Evolutionary conservation across 2,329 filamentous ascomycete genomes (phyloP).

Genomic region (Hypoxylon sp.): DNA sequence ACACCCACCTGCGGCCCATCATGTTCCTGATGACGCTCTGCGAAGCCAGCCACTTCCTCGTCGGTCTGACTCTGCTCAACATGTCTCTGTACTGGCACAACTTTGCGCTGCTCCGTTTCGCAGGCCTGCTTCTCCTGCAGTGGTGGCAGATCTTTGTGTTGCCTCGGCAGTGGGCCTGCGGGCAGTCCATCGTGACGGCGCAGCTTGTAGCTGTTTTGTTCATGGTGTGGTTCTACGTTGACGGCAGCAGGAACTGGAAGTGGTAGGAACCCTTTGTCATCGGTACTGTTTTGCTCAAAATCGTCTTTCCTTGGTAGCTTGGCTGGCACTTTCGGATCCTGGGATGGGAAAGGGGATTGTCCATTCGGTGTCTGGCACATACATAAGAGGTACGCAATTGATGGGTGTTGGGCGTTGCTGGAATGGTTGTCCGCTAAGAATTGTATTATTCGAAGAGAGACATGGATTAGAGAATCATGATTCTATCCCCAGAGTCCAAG

Average conservation of each 20-base stretch:
- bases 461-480: conserved; percentile 44
- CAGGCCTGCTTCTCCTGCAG: conserved; percentile 37
- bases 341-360: neutral
- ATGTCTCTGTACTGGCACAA: conserved; percentile 40
- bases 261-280: conserved; percentile 44
- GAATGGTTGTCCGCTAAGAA: conserved; percentile 14
- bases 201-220: conserved; percentile 40
- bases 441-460: conserved; percentile 31
- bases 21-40: conserved; percentile 33
- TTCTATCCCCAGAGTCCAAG: conserved; percentile 24
- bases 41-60: conserved; percentile 26
- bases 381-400: neutral
- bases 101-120: conserved; percentile 36
- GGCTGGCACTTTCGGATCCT: neutral
- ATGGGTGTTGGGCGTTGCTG: conserved; percentile 13
- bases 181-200: conserved; percentile 35
- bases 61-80: conserved; percentile 17
- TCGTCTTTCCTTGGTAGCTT: conserved; percentile 42
- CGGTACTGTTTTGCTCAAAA: conserved; percentile 40
- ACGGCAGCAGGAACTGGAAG: conserved; percentile 29
- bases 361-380: neutral
- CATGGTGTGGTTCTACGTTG: conserved; percentile 44
- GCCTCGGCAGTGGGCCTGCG: conserved; percentile 33
- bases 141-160: conserved; percentile 48
- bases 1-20: conserved; percentile 35